Base-by-base conservation (phyloP, 768 basidiomycete species). In the Mycena pura region DNA sequence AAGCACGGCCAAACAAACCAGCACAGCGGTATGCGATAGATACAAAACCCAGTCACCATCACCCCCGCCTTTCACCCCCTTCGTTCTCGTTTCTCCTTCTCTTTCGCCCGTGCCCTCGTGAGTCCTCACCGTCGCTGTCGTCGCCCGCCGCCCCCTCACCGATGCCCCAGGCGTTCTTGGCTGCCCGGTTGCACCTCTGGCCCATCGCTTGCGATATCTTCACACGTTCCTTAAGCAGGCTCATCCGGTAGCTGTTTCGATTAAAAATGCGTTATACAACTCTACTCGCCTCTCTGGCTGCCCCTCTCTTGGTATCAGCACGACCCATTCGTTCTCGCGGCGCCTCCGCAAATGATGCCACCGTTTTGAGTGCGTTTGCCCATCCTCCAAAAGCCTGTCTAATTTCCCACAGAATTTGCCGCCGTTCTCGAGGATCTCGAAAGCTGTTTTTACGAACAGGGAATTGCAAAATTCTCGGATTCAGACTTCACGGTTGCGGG, bases 381-480 rank as follows among this genome's bases (percentile, higher is more conserved):
- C 25, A 6, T 9, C 34, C 2, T 21, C 22, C 41, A 17, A 15
- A 32, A 47, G 19, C 38, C 46, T 17, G 31, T 58, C 36, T 49
- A 45, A 49, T n/a, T 15, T 46, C 31, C 39, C 15, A 6, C 68
- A 93, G 92, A 87, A 70, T 93, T 93, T 64, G 90, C 91, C 43
- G 78, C 86, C 71, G 86, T 90, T 48, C 78, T 93, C 39, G 90
- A 93, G 70, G 83, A 88, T 64, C 77, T 92, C 14, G 92, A 93
- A 72, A 80, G 80, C 15, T 65, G 76, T 24, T 92, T 92, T 70
- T 93, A 93, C 72, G 57, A 74, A 3, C 82, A 90, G 68, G 90
- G 84, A 9, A 76, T 92, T 22, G 46, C 73, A 6, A 88, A 86
- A 68, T 93, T 93, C 79, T 74, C 84, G 63, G 75, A 77, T 27